Conservation (phyloP, 2,329 filamentous ascomycete genomes). For the Monosporascus sp. region DNA sequence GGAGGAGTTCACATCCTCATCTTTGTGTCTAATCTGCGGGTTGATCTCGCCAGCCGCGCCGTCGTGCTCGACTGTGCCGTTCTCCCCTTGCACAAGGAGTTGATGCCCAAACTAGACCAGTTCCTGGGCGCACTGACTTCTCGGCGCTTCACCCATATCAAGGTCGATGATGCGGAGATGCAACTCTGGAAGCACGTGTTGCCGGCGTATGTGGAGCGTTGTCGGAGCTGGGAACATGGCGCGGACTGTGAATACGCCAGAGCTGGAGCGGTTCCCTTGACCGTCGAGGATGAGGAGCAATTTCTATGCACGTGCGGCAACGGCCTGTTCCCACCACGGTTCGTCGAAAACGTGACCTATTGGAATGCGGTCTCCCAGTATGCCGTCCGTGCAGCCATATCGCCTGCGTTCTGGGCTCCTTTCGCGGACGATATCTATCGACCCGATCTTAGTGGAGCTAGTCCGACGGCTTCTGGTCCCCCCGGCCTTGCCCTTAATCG, state of each 20-base stretch:
- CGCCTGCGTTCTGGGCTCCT: constrained; percentile 42
- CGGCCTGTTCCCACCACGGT: constrained; percentile 35
- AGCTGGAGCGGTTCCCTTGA: constrained; percentile 30
- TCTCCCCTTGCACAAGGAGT: constrained; percentile 32
- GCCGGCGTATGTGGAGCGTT: constrained; percentile 40
- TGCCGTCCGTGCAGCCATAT: constrained; percentile 52
- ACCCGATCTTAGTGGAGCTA: not conserved
- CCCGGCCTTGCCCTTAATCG: too few relatives aligned
- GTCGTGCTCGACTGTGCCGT: constrained; percentile 42
- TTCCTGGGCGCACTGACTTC: constrained; percentile 32
- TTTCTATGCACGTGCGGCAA: constrained; percentile 41
- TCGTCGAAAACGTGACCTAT: constrained; percentile 28
- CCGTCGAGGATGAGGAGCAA: constrained; percentile 25
- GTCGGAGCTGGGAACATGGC: constrained; percentile 39
- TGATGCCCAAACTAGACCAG: constrained; percentile 26
- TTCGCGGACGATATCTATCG: constrained; percentile 3
- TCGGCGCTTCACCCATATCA: constrained; percentile 29
- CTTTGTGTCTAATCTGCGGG: constrained; percentile 35
- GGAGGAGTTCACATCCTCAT: constrained; percentile 23
- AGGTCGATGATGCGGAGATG: constrained; percentile 48
- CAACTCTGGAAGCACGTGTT: constrained; percentile 41
- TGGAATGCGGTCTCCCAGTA: constrained; percentile 35
- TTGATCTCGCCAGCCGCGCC: constrained; percentile 35
- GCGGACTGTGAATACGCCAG: constrained; percentile 35
- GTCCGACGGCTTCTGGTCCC: not conserved